Percentiles rank a stretch among this genome's conserved stretches.
phyloP scores from a whole-genome alignment of 2,329 filamentous ascomycete species.

The Apiospora phragmitis region DNA sequence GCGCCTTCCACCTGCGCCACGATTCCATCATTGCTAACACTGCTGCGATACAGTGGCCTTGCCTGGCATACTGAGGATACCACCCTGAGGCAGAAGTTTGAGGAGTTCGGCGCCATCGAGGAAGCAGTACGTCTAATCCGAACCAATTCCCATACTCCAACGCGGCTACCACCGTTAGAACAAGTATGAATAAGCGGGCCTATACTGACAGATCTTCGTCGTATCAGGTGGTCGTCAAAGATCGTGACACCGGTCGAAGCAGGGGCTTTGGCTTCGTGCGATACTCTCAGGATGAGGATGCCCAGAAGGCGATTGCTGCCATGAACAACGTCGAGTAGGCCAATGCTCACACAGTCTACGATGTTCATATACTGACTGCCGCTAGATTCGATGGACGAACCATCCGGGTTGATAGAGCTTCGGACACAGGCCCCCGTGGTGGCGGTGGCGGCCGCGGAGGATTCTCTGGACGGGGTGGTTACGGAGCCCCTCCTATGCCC shows the following conservation, averaged over 20 bases:
- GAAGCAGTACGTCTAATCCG: constrained; percentile 74
- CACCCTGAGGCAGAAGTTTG: constrained; percentile 86
- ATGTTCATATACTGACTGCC: constrained; percentile 6
- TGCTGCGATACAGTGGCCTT: constrained; percentile 68
- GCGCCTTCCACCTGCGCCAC: neutral
- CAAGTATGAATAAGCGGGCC: neutral
- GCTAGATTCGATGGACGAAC: constrained; percentile 85
- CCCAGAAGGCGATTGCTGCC: constrained; percentile 70
- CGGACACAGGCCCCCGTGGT: constrained; percentile 70
- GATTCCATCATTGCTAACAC: constrained; percentile 13
- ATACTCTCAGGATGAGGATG: constrained; percentile 75
- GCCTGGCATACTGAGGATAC: constrained; percentile 96
- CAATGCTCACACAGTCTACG: neutral
- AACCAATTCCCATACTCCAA: neutral
- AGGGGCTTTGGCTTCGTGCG: constrained; percentile 97
- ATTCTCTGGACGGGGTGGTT: constrained; percentile 21
- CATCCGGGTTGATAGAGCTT: constrained; percentile 95
- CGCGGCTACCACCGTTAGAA: neutral
- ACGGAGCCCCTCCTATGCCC: constrained; percentile 34
- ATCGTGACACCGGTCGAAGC: constrained; percentile 94
- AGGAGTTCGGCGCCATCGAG: constrained; percentile 86
- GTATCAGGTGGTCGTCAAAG: constrained; percentile 88
- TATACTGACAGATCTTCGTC: constrained; percentile 18
- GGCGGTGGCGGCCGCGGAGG: constrained; percentile 37
- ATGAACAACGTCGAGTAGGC: constrained; percentile 92